These are phyloP conservation scores for Arthrinium phaeospermum DNA, from an alignment of 2,329 filamentous ascomycete species.

Conservation along the genomic window DNA sequence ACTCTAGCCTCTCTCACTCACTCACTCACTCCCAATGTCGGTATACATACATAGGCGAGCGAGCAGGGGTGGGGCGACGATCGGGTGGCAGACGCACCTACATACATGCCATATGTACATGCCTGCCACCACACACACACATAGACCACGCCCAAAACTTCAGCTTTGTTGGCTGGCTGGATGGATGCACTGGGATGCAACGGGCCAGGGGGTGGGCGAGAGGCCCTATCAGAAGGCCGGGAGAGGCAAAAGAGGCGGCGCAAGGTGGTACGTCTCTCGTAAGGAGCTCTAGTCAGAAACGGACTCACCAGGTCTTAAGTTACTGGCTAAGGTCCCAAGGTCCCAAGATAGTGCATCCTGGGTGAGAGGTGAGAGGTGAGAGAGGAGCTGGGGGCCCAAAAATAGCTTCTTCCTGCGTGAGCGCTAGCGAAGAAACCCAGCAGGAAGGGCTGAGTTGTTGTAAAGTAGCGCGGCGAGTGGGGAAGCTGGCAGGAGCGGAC, in stretches of 20 bases:
- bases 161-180: background rate
- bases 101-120: background rate
- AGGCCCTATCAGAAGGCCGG: background rate
- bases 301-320: background rate
- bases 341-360: too few species aligned
- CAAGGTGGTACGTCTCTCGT: conserved; percentile 6
- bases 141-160: background rate
- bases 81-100: conserved; percentile 4
- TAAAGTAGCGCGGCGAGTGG: background rate
- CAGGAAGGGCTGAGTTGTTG: conserved; percentile 11
- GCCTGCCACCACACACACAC: background rate
- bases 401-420: conserved; percentile 12
- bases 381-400: conserved; percentile 15
- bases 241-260: background rate
- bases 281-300: background rate
- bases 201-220: background rate
- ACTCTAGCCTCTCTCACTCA: background rate
- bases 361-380: background rate
- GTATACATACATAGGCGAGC: background rate
- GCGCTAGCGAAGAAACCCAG: conserved; percentile 6
- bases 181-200: background rate
- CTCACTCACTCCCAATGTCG: background rate
- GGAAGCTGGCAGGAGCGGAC: background rate
- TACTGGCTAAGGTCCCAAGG: background rate
- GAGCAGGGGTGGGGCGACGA: background rate